These are phyloP conservation scores for Hypomontagnella monticulosa DNA, from an alignment of 495 filamentous ascomycete genomes.

Conservation along the genomic window DNA sequence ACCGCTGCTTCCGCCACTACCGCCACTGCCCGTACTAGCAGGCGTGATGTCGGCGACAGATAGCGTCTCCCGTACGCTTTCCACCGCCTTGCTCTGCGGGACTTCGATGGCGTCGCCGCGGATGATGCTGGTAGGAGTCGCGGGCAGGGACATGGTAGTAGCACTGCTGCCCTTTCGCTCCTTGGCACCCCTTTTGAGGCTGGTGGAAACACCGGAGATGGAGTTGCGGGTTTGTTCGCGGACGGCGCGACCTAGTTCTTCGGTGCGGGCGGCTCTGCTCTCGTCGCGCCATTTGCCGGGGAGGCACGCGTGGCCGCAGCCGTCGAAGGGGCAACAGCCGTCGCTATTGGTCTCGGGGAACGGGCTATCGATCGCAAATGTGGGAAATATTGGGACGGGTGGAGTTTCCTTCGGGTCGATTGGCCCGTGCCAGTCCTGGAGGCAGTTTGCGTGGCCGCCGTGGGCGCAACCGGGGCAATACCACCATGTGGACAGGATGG, in stretches of 20 bases:
- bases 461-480: conserved; percentile 81
- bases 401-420: conserved; percentile 30
- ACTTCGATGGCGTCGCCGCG: conserved; percentile 53
- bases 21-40: conserved; percentile 19
- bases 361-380: conserved; percentile 48
- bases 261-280: conserved; percentile 47
- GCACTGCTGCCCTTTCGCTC: conserved; percentile 36
- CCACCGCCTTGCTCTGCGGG: conserved; percentile 63
- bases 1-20: conserved; percentile 15
- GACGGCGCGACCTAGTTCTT: conserved; percentile 54
- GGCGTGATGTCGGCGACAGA: conserved; percentile 21
- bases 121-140: conserved; percentile 24
- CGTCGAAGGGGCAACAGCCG: conserved; percentile 77
- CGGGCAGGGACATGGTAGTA: conserved; percentile 5
- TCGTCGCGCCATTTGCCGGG: conserved; percentile 68
- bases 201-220: conserved; percentile 23
- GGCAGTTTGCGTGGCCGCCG: conserved; percentile 75
- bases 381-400: conserved; percentile 2
- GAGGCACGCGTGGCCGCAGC: conserved; percentile 77
- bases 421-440: conserved; percentile 70
- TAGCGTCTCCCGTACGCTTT: conserved; percentile 59
- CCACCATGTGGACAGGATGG: conserved; percentile 63
- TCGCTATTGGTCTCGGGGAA: conserved; percentile 60
- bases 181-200: conserved; percentile 10
- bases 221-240: conserved; percentile 52